Conservation (phyloP, 768 basidiomycete species). For the Paxillus involutus region DNA sequence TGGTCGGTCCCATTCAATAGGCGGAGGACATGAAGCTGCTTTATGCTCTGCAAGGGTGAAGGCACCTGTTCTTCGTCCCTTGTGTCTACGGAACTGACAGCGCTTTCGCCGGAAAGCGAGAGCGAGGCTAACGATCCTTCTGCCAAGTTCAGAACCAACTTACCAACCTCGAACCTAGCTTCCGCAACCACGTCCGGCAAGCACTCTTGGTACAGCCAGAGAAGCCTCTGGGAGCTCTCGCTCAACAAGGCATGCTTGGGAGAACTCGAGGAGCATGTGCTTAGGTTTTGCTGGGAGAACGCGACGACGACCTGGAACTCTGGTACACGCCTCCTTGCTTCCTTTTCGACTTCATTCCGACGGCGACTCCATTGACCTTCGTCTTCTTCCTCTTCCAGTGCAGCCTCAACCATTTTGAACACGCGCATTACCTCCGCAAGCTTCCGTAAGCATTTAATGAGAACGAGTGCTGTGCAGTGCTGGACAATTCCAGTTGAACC, state of each 20-base stretch:
- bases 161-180: conserved; percentile 83
- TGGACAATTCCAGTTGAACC: conserved; percentile 69
- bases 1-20: conserved; percentile 76
- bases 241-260: conserved; percentile 62
- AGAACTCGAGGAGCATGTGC: conserved; percentile 29
- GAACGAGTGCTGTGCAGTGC: conserved; percentile 77
- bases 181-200: conserved; percentile 75
- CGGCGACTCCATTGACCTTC: conserved; percentile 75
- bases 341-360: conserved; percentile 67
- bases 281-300: conserved; percentile 59
- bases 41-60: conserved; percentile 46
- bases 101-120: conserved; percentile 10
- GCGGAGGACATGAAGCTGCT: conserved; percentile 76
- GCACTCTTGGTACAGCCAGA: conserved; percentile 84
- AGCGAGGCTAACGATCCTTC: conserved; percentile 27
- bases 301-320: conserved; percentile 86
- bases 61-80: conserved; percentile 16
- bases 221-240: conserved; percentile 76
- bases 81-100: conserved; percentile 5
- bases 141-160: conserved; percentile 57
- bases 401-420: conserved; percentile 48
- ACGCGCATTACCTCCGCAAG: conserved; percentile 51
- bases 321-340: conserved; percentile 74
- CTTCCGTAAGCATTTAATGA: conserved; percentile 77
- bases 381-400: conserved; percentile 60